A percentile compares a stretch with the other conserved stretches of the same genome.
phyloP scores from a whole-genome alignment of 1,139 yeast genomes.

The Hyphopichia pseudoburtonii region DNA sequence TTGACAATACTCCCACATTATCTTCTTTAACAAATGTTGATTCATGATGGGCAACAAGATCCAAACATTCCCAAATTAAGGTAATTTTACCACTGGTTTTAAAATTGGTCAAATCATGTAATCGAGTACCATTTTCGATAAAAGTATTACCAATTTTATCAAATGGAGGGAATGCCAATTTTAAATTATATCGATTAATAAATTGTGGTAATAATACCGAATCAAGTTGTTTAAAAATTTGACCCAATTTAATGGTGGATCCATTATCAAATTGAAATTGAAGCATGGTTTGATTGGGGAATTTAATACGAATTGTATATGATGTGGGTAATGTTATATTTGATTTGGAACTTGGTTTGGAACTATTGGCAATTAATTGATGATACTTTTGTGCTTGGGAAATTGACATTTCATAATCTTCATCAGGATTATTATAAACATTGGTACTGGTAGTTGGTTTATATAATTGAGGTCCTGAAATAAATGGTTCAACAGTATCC shows the following conservation, averaged over 20 bases:
- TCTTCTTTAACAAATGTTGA: conserved; percentile 23
- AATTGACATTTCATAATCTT: conserved; percentile 51
- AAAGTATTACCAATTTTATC: conserved; percentile 29
- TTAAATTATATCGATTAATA: conserved; percentile 32
- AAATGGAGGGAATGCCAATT: conserved; percentile 48
- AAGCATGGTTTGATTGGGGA: conserved; percentile 54
- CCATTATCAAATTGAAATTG: conserved; percentile 44
- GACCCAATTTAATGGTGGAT: conserved; percentile 41
- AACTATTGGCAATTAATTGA: conserved; percentile 40
- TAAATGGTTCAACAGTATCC: too few species aligned
- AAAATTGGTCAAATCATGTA: conserved; percentile 36
- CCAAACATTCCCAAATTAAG: conserved; percentile 35
- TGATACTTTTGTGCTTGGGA: conserved; percentile 56
- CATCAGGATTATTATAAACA: conserved; percentile 45
- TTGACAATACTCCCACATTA: conserved; percentile 12
- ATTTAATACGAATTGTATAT: conserved; percentile 46
- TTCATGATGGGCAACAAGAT: conserved; percentile 5
- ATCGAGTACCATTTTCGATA: conserved; percentile 28
- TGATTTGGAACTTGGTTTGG: conserved; percentile 18
- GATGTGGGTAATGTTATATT: conserved; percentile 16
- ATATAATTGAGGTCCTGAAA: conserved; percentile 20
- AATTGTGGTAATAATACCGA: conserved; percentile 38
- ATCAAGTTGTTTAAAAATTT: conserved; percentile 38
- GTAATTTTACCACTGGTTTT: conserved; percentile 26
- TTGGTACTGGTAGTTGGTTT: conserved; percentile 21